Evolutionary conservation across 306 rosid genomes (phyloP).

Genomic region (Macrotyloma uniflorum): DNA sequence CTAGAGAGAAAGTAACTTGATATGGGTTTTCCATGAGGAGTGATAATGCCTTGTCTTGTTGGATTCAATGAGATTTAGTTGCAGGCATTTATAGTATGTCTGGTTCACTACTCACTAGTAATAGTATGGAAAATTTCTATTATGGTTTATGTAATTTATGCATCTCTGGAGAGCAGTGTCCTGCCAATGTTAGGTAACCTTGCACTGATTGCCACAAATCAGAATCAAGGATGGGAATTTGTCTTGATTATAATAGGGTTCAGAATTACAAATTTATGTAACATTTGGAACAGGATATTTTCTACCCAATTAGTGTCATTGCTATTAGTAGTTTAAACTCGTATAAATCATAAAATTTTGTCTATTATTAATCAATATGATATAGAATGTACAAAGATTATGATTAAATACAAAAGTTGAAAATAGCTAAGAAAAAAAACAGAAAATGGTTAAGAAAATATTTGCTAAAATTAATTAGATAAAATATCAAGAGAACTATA

Average conservation of each 20-base stretch:
- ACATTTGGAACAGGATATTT: background rate
- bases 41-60: background rate
- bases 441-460: too few relatives aligned
- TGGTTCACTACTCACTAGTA: too few relatives aligned
- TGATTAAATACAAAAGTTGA: too few relatives aligned
- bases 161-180: background rate
- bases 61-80: conserved; percentile 2
- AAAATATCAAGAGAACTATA: too few relatives aligned
- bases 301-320: background rate
- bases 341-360: too few relatives aligned
- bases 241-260: background rate
- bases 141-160: background rate
- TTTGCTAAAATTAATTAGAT: too few relatives aligned
- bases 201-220: background rate
- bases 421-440: too few relatives aligned
- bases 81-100: too few relatives aligned
- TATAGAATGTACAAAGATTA: too few relatives aligned
- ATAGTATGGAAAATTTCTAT: background rate
- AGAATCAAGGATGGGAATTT: background rate
- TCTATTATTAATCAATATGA: too few relatives aligned
- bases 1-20: too few relatives aligned
- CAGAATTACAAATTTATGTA: background rate
- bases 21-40: background rate
- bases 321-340: too few relatives aligned
- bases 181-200: background rate